A percentile compares a stretch with the other conserved stretches of the same genome.
Evolutionary conservation across 805 yeast genomes (phyloP).

Genomic region (Candida broadrunensis): DNA sequence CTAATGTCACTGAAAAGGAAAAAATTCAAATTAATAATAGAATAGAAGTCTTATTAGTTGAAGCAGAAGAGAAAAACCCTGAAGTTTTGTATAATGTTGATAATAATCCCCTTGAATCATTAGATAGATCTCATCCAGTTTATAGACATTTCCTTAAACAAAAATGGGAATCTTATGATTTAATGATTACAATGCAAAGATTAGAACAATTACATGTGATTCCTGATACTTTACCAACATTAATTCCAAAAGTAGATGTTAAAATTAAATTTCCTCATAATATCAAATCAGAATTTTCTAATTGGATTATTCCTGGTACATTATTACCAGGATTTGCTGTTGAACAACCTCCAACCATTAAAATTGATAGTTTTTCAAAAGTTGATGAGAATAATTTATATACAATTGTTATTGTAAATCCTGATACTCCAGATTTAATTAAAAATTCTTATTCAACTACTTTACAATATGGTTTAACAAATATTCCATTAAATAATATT

Average conservation of each 20-base stretch:
- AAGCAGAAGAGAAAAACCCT: constrained; percentile 77
- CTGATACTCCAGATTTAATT: constrained; percentile 80
- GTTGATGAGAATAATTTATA: constrained; percentile 53
- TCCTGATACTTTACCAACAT: constrained; percentile 92
- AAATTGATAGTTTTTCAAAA: constrained; percentile 66
- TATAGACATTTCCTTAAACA: constrained; percentile 65
- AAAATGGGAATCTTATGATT: constrained; percentile 69
- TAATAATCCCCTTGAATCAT: constrained; percentile 38
- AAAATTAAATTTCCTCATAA: constrained; percentile 72
- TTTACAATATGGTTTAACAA: constrained; percentile 73
- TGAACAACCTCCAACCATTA: constrained; percentile 70
- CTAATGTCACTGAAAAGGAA: constrained; percentile 12
- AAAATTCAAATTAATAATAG: constrained; percentile 9
- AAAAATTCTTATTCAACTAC: constrained; percentile 68
- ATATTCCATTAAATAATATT: constrained; percentile 58
- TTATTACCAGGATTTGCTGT: constrained; percentile 72
- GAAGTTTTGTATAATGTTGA: constrained; percentile 73
- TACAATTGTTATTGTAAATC: constrained; percentile 81
- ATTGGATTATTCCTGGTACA: constrained; percentile 78
- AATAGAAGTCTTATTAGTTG: constrained; percentile 35
- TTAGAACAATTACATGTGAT: constrained; percentile 79
- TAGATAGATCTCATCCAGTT: constrained; percentile 76
- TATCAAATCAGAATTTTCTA: constrained; percentile 48
- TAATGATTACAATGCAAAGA: constrained; percentile 87
- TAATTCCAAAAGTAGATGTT: constrained; percentile 77